phyloP scores from a whole-genome alignment of 2,329 filamentous ascomycete species.

The Paecilomyces variotii region DNA sequence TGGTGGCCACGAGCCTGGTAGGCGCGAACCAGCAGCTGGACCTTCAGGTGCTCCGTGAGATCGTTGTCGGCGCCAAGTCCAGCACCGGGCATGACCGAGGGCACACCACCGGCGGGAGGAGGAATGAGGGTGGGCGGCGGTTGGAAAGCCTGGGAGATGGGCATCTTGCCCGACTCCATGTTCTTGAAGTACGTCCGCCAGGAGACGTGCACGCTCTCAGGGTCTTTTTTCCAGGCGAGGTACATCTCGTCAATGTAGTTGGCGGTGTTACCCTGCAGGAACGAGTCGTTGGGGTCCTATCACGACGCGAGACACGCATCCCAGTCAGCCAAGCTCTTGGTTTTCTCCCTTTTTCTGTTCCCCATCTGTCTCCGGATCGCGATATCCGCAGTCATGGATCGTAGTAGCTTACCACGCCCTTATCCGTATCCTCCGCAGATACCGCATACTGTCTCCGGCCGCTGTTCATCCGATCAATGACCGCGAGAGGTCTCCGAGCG shows the following conservation, averaged over 20 bases:
- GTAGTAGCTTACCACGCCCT: slow-evolving; percentile 49
- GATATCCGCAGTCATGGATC: slow-evolving; percentile 5
- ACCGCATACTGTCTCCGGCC: slow-evolving; percentile 50
- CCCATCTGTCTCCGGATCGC: not conserved
- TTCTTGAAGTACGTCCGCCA: slow-evolving; percentile 99
- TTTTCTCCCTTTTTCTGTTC: not conserved
- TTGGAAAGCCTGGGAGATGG: slow-evolving; percentile 92
- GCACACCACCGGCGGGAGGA: slow-evolving; percentile 68
- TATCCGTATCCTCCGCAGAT: slow-evolving; percentile 49
- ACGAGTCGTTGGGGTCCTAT: slow-evolving; percentile 84
- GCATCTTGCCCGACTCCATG: slow-evolving; percentile 98
- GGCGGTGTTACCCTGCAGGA: slow-evolving; percentile 91
- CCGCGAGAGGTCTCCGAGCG: slow-evolving; percentile 34
- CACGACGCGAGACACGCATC: slow-evolving; percentile 9
- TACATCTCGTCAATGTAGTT: slow-evolving; percentile 99
- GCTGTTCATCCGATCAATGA: slow-evolving; percentile 29
- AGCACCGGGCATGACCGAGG: slow-evolving; percentile 61
- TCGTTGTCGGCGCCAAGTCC: slow-evolving; percentile 65
- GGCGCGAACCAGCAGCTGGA: slow-evolving; percentile 90
- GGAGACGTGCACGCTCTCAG: slow-evolving; percentile 88
- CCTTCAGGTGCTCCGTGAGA: slow-evolving; percentile 93
- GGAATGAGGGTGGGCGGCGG: slow-evolving; percentile 89
- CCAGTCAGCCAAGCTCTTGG: slow-evolving; percentile 14
- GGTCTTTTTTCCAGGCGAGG: slow-evolving; percentile 90
- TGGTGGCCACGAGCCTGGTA: slow-evolving; percentile 98